A percentile compares a stretch with the other conserved stretches of the same genome.
Conservation (phyloP, 2,329 filamentous ascomycete species). For the Alternaria brassicae region DNA sequence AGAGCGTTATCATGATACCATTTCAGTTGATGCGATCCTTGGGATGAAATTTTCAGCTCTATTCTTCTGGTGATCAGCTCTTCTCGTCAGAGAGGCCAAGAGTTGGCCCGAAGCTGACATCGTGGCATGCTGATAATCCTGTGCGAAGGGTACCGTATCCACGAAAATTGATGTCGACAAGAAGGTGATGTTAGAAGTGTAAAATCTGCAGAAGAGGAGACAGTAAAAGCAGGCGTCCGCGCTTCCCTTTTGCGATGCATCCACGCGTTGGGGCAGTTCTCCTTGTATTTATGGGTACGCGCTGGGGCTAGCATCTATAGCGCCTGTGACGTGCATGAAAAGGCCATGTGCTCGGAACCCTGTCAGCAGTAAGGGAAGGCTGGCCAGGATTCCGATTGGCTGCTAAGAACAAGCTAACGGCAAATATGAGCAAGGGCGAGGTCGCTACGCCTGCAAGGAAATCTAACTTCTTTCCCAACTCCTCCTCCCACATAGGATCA, state of each 20-base stretch:
- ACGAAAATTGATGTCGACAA: background rate
- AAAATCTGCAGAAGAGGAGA: background rate
- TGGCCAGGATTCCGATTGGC: background rate
- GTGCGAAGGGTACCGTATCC: background rate
- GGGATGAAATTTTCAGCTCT: background rate
- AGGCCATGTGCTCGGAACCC: constrained; percentile 5
- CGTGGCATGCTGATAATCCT: background rate
- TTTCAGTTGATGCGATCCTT: background rate
- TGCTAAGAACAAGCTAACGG: constrained; percentile 4
- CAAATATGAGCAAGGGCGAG: constrained; percentile 5
- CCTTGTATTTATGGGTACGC: constrained; percentile 11
- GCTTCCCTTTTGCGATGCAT: constrained; percentile 1
- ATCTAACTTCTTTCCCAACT: constrained; percentile 11
- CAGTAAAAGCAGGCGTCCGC: background rate
- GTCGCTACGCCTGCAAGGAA: constrained; percentile 8
- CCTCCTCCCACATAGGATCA: constrained; percentile 1
- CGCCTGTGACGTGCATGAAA: constrained; percentile 25
- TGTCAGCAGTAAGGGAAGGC: background rate
- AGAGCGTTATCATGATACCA: background rate
- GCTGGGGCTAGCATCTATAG: constrained; percentile 19
- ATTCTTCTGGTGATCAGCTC: constrained; percentile 1
- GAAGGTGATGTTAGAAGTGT: background rate
- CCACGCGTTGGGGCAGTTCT: background rate
- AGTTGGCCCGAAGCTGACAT: constrained; percentile 3
- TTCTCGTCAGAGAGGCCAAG: background rate